Percentiles rank a stretch among this genome's conserved stretches.
Conservation (phyloP, 805 yeast genomes). For the Yarrowia divulgata region DNA sequence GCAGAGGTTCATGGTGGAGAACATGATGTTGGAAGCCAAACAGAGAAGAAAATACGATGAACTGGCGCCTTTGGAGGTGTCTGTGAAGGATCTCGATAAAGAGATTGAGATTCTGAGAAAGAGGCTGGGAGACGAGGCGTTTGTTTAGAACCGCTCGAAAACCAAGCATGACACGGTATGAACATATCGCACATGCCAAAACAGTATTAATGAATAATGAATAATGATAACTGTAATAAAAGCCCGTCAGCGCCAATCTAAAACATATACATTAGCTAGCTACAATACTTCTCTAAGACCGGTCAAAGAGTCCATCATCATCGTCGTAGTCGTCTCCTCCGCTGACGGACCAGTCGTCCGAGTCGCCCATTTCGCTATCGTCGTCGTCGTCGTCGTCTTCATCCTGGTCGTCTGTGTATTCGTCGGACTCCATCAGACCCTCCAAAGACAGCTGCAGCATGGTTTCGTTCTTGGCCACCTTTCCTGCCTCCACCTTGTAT, state of each 20-base stretch:
- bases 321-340: slow-evolving; percentile 51
- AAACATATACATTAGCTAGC: neutral
- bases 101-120: slow-evolving; percentile 49
- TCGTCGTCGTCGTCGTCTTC: slow-evolving; percentile 42
- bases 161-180: too few relatives aligned
- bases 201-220: neutral
- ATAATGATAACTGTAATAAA: neutral
- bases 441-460: slow-evolving; percentile 52
- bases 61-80: slow-evolving; percentile 63
- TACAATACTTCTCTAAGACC: slow-evolving; percentile 43
- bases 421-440: slow-evolving; percentile 47
- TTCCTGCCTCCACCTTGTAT: slow-evolving; percentile 67
- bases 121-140: slow-evolving; percentile 22
- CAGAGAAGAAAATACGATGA: slow-evolving; percentile 80
- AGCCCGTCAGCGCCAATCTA: too few relatives aligned
- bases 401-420: slow-evolving; percentile 42
- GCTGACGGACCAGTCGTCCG: slow-evolving; percentile 46
- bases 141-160: neutral
- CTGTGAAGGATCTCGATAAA: slow-evolving; percentile 61
- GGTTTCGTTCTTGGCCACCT: slow-evolving; percentile 49
- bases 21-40: slow-evolving; percentile 68
- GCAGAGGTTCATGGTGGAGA: slow-evolving; percentile 74
- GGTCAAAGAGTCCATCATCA: slow-evolving; percentile 69
- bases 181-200: too few relatives aligned
- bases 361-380: slow-evolving; percentile 43